phyloP scores from a whole-genome alignment of 2,329 filamentous ascomycete genomes.

The Diaporthe ilicicola region DNA sequence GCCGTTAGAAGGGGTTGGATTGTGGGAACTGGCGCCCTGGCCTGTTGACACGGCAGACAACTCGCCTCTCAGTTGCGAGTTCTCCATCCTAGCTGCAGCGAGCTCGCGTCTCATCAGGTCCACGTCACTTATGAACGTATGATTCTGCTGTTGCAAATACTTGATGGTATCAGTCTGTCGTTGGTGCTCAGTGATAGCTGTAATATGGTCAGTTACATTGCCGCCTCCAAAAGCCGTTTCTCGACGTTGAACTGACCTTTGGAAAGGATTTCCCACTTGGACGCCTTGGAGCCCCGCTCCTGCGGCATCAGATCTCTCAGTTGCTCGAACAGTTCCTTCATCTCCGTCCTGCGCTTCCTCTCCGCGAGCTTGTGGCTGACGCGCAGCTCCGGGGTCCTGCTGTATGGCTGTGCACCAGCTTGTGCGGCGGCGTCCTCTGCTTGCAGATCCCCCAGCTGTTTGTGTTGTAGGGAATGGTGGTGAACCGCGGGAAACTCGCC shows the following conservation, averaged over 20 bases:
- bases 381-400: constrained; percentile 80
- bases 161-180: constrained; percentile 60
- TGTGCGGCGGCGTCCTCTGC: constrained; percentile 63
- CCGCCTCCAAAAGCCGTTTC: too few relatives aligned
- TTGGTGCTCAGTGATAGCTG: constrained; percentile 70
- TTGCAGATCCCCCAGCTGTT: constrained; percentile 73
- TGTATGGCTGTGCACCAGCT: constrained; percentile 76
- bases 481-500: constrained; percentile 69
- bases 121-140: constrained; percentile 51
- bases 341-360: constrained; percentile 83
- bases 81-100: constrained; percentile 56
- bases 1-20: constrained; percentile 34
- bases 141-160: constrained; percentile 54
- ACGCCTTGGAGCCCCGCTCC: constrained; percentile 83
- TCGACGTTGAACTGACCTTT: constrained; percentile 68
- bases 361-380: constrained; percentile 88
- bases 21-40: constrained; percentile 37
- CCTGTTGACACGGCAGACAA: constrained; percentile 38
- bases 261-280: constrained; percentile 88
- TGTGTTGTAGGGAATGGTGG: constrained; percentile 80
- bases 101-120: constrained; percentile 60
- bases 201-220: constrained; percentile 23
- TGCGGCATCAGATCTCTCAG: constrained; percentile 81
- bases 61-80: constrained; percentile 54
- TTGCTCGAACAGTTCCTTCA: constrained; percentile 88